phyloP scores from a whole-genome alignment of 2,329 filamentous ascomycete species.

The Chaetomium olivaceum region DNA sequence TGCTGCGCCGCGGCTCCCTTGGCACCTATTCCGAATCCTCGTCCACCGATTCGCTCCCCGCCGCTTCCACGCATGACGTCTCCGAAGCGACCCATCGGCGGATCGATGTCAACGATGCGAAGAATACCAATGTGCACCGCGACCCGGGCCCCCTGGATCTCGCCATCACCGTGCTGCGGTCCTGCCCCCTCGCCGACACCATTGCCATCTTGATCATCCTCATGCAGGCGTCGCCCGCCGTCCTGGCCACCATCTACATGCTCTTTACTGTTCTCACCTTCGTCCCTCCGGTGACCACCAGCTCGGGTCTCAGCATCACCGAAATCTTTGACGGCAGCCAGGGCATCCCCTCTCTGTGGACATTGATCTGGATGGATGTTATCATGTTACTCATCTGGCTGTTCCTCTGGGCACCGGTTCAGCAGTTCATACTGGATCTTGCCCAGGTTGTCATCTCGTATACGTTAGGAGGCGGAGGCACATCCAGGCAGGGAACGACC shows the following conservation, averaged over 20 bases:
- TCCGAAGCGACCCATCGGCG: slow-evolving; percentile 55
- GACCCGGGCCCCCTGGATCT: slow-evolving; percentile 73
- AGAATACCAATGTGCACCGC: slow-evolving; percentile 67
- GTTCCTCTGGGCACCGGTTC: slow-evolving; percentile 81
- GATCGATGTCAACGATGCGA: slow-evolving; percentile 70
- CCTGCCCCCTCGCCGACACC: slow-evolving; percentile 89
- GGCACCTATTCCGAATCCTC: slow-evolving; percentile 57
- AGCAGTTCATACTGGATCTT: slow-evolving; percentile 84
- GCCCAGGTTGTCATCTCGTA: slow-evolving; percentile 93
- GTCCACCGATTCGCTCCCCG: slow-evolving; percentile 51
- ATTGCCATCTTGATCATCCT: slow-evolving; percentile 96
- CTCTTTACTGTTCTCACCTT: slow-evolving; percentile 92
- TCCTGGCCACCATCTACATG: slow-evolving; percentile 85
- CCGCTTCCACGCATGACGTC: slow-evolving; percentile 40
- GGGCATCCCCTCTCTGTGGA: slow-evolving; percentile 82
- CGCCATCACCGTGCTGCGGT: slow-evolving; percentile 81
- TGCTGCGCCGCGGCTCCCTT: slow-evolving; percentile 50
- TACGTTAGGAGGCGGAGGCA: slow-evolving; percentile 80
- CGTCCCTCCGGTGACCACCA: slow-evolving; percentile 77
- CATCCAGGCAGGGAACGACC: slow-evolving; percentile 66
- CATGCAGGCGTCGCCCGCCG: slow-evolving; percentile 85
- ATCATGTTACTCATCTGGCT: slow-evolving; percentile 84
- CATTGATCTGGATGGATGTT: slow-evolving; percentile 79
- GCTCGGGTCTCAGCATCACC: slow-evolving; percentile 77
- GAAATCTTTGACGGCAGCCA: slow-evolving; percentile 89